These are phyloP conservation scores for Fusarium algeriense DNA, from an alignment of 2,329 filamentous ascomycete genomes.

Conservation along the genomic window DNA sequence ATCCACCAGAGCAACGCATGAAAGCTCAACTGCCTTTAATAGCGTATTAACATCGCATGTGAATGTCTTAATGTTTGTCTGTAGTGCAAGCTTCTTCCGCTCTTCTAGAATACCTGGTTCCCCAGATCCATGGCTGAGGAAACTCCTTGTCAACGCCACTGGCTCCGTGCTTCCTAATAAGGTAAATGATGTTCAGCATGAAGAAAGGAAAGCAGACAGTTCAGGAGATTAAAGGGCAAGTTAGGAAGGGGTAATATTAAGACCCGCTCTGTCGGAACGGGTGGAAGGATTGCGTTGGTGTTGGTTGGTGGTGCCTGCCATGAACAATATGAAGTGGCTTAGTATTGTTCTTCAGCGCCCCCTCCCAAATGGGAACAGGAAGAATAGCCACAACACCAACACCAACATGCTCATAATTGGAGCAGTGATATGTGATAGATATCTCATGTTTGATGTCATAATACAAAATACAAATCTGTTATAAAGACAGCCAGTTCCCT, in stretches of 20 bases:
- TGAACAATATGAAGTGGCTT: conserved; percentile 44
- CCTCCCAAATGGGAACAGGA: conserved; percentile 10
- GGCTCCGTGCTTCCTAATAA: not conserved
- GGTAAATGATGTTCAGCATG: conserved; percentile 2
- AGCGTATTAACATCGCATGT: not conserved
- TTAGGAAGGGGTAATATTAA: not conserved
- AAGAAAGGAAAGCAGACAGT: conserved; percentile 2
- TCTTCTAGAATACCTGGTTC: conserved; percentile 24
- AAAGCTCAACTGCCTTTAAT: not conserved
- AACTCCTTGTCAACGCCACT: conserved; percentile 6
- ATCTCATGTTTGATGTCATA: not conserved
- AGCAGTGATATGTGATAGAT: not conserved
- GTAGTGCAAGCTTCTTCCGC: conserved; percentile 18
- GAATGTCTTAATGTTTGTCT: not conserved
- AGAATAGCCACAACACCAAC: conserved; percentile 19
- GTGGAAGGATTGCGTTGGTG: conserved; percentile 21
- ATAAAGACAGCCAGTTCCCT: conserved; percentile 28
- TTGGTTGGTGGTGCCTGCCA: conserved; percentile 29
- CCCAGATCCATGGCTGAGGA: not conserved
- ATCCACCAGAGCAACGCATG: not conserved
- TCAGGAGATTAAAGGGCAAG: not conserved
- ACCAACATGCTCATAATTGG: not conserved
- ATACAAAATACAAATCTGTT: not conserved
- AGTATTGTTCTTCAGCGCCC: conserved; percentile 43
- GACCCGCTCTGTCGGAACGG: conserved; percentile 6